These are phyloP conservation scores for Fusarium coicis DNA, from an alignment of 2,329 filamentous ascomycete genomes.

Conservation along the genomic window DNA sequence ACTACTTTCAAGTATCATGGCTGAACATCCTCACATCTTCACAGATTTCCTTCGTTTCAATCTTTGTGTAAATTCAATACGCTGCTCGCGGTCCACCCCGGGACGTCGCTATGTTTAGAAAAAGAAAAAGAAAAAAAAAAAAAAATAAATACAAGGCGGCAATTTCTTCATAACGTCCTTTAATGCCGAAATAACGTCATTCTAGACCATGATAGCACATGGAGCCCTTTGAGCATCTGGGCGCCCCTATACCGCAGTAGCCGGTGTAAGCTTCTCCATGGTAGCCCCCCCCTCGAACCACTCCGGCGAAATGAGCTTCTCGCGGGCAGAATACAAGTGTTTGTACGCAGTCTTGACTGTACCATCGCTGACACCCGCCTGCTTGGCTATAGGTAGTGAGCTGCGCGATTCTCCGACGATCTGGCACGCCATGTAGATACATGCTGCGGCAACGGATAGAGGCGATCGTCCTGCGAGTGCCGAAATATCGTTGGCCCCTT, in stretches of 20 bases:
- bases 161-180: not conserved
- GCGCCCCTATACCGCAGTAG: slow-evolving; percentile 3
- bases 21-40: not conserved
- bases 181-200: not conserved
- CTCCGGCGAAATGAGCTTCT: slow-evolving; percentile 78
- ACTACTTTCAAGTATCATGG: not conserved
- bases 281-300: slow-evolving; percentile 80
- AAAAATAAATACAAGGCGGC: not conserved
- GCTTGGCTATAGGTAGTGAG: slow-evolving; percentile 86
- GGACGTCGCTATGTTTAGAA: not conserved
- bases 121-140: not conserved
- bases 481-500: slow-evolving; percentile 79
- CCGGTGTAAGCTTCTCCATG: slow-evolving; percentile 73
- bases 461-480: slow-evolving; percentile 93
- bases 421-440: slow-evolving; percentile 95
- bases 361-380: slow-evolving; percentile 93
- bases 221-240: not conserved
- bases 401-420: slow-evolving; percentile 81
- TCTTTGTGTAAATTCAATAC: slow-evolving; percentile 3
- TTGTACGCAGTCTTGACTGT: slow-evolving; percentile 98
- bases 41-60: not conserved
- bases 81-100: not conserved
- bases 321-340: slow-evolving; percentile 79
- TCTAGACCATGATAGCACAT: not conserved
- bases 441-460: slow-evolving; percentile 91